Evolutionary conservation across 352 stramenopile species (phyloP), one percentile per base, ranked within the genome.

Genomic region (Pythium dissotocum): DNA sequence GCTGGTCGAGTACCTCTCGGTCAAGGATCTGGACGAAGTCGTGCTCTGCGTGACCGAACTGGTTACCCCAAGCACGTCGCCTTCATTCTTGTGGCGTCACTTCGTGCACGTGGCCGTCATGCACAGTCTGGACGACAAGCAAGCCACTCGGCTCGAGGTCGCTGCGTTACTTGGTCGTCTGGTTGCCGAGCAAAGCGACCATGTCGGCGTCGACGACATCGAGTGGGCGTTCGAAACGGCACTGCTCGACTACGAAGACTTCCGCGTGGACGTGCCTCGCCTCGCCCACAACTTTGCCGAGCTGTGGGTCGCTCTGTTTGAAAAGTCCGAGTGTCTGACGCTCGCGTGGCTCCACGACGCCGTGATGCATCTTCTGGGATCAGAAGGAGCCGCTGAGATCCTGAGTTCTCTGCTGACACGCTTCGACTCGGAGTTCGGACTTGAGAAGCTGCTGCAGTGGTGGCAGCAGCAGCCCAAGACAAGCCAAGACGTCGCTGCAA

Each of bases 11-110:
- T 96, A 90, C 36, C 46, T 96, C 8, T 80, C 77, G 1, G 77
- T 92, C 14, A 90, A 91, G 40, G 88, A 96, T 36, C 63, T 93
- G 6, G 69, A 75, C 28, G 88, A 96, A 67, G 71, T 94, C 30
- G 82, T 93, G 58, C 73, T 78, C 30, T 96, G 88, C 61, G 77
- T 95, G 12, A 70, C 92, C 9, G 88, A 96, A 59, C 66, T 93
- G 13, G 80, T 78, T 8, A 51, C 33, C 0, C 40, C 44, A 6
- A 73, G 79, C 6, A 21, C 33, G 3, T 36, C 48, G 10, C 28
- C 36, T 5, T 61, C 68, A 8, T 63, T 83, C 61, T 64, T 73
- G 9, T 93, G 86, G 86, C 76, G 70, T 32, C 82, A 94, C 67
- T 94, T 94, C 77, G 77, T 86, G 7, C 82, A 86, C 40, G 74